Conservation (phyloP, 306 rosid species). For the Ziziphus jujuba region DNA sequence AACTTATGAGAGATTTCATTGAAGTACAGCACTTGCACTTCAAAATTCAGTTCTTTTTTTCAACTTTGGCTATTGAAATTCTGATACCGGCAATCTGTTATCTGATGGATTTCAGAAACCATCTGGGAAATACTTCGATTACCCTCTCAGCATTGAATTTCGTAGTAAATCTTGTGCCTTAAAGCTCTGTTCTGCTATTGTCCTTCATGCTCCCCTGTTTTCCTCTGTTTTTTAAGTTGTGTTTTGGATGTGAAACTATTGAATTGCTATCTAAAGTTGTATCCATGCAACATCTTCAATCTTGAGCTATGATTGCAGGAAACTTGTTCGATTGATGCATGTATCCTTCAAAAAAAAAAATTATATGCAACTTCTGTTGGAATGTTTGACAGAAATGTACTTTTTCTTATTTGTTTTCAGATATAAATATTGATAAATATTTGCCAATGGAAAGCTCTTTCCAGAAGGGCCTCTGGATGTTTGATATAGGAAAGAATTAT, state of each 20-base stretch:
- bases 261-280: conserved; percentile 58
- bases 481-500: conserved; percentile 91
- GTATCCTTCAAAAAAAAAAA: background rate
- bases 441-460: conserved; percentile 62
- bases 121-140: conserved; percentile 86
- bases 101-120: conserved; percentile 69
- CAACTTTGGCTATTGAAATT: conserved; percentile 90
- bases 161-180: conserved; percentile 44
- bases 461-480: conserved; percentile 71
- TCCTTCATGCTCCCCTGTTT: conserved; percentile 11
- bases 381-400: background rate
- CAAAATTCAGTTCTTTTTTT: no score
- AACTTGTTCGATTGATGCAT: background rate
- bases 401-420: conserved; percentile 24
- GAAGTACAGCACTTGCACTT: no score
- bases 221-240: background rate
- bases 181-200: conserved; percentile 5
- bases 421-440: conserved; percentile 46
- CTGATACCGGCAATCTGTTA: conserved; percentile 74
- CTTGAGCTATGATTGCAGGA: background rate
- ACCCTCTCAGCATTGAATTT: conserved; percentile 78
- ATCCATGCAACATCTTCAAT: background rate
- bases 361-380: no score
- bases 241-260: no score
- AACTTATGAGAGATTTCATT: no score